Conservation (phyloP, 1,284 basidiomycete genomes). For the Sporisorium exsertum region DNA sequence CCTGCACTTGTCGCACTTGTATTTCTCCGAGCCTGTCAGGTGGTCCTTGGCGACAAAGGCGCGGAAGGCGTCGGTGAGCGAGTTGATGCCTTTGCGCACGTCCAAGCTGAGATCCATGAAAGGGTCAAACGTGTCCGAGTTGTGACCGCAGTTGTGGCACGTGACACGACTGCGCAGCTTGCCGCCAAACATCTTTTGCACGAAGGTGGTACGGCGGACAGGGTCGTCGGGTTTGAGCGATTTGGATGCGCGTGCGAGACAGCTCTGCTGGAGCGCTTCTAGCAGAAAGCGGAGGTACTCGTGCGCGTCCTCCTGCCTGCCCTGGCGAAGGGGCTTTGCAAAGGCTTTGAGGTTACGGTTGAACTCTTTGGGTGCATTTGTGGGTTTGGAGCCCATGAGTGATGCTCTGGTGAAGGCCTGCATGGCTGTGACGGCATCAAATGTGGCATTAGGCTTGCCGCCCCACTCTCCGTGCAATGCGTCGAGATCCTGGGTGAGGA, state of each 20-base stretch:
- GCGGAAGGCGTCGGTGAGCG: constrained; percentile 80
- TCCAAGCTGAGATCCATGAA: constrained; percentile 83
- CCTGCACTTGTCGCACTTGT: constrained; percentile 97
- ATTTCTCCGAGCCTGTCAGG: constrained; percentile 91
- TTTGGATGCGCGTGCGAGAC: constrained; percentile 79
- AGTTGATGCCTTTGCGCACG: constrained; percentile 73
- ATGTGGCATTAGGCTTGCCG: constrained; percentile 49
- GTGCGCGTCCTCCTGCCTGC: constrained; percentile 97
- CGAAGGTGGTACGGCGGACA: constrained; percentile 89
- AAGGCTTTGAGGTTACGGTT: constrained; percentile 74
- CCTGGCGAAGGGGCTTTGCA: constrained; percentile 87
- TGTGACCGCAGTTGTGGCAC: constrained; percentile 84
- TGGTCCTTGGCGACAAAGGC: constrained; percentile 86
- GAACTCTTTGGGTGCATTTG: constrained; percentile 57
- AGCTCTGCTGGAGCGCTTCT: constrained; percentile 88
- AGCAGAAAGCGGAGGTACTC: constrained; percentile 96
- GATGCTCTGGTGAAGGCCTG: constrained; percentile 76
- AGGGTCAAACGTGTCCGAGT: constrained; percentile 96
- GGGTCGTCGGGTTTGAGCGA: constrained; percentile 72
- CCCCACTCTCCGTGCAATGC: constrained; percentile 70
- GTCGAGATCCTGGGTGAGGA: constrained; percentile 74
- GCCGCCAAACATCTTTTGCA: constrained; percentile 94
- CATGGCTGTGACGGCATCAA: constrained; percentile 60
- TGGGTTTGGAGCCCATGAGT: constrained; percentile 28
- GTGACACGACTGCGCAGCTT: constrained; percentile 89